Percentiles rank a stretch among this genome's conserved stretches.
phyloP scores from a whole-genome alignment of 2,329 filamentous ascomycete genomes.

The Pyrenophora tritici-repentis region DNA sequence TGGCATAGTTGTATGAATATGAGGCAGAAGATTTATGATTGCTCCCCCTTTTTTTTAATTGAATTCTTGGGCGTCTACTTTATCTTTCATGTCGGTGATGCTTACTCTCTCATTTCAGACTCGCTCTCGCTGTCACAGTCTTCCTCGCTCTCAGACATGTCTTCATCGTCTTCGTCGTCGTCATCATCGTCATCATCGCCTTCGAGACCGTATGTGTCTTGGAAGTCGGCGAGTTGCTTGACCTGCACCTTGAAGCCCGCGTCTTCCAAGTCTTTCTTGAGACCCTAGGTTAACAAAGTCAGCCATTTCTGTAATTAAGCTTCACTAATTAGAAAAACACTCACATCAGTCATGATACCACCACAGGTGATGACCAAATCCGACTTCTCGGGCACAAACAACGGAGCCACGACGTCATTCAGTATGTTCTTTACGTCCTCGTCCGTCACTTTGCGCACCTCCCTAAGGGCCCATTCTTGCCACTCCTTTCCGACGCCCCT shows the following conservation, averaged over 20 bases:
- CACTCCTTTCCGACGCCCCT: constrained; percentile 76
- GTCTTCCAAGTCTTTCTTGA: constrained; percentile 73
- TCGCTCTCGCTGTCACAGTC: constrained; percentile 31
- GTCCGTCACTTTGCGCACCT: constrained; percentile 74
- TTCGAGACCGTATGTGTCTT: constrained; percentile 86
- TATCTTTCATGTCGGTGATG: not conserved
- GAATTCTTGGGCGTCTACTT: constrained; percentile 8
- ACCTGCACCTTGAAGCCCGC: constrained; percentile 80
- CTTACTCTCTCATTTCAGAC: constrained; percentile 35
- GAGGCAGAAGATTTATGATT: too few relatives aligned
- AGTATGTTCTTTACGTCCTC: constrained; percentile 79
- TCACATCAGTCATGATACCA: constrained; percentile 80
- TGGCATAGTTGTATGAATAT: too few relatives aligned
- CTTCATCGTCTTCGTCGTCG: constrained; percentile 56
- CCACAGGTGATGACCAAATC: constrained; percentile 91
- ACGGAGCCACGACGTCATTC: constrained; percentile 73
- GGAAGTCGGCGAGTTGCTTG: constrained; percentile 75
- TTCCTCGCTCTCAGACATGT: constrained; percentile 53
- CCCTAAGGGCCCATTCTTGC: constrained; percentile 74
- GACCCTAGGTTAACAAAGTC: constrained; percentile 57
- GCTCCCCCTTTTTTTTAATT: not conserved
- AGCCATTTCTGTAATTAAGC: constrained; percentile 6
- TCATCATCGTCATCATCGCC: constrained; percentile 62
- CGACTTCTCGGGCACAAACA: constrained; percentile 79
- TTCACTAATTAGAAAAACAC: constrained; percentile 38